Evolutionary conservation across 192 early-diverging fungal species (phyloP).

Genomic region (Gryganskiella cystojenkinii): DNA sequence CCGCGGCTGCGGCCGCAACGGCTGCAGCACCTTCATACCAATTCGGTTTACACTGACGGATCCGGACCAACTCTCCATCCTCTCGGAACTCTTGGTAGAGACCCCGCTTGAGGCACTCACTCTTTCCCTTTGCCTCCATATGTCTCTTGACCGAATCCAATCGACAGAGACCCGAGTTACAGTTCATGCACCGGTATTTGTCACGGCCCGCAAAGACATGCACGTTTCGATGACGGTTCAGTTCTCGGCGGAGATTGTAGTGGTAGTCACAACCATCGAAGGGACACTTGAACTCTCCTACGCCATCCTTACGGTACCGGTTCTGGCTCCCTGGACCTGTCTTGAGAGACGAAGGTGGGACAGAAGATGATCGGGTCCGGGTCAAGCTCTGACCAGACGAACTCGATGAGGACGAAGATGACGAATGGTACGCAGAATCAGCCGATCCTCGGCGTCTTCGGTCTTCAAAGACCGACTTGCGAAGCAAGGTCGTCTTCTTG

Average conservation of each 20-base stretch:
- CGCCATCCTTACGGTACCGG: constrained; percentile 27
- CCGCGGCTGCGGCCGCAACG: neutral
- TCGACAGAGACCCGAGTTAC: constrained; percentile 35
- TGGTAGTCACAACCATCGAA: constrained; percentile 28
- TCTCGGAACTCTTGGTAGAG: constrained; percentile 36
- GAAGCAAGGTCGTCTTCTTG: no score
- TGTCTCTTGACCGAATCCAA: constrained; percentile 49
- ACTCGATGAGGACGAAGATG: constrained; percentile 10
- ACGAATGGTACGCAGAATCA: neutral
- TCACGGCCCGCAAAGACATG: constrained; percentile 42
- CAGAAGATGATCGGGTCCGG: neutral
- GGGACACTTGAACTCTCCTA: constrained; percentile 27
- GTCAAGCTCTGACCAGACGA: neutral
- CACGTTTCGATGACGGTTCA: constrained; percentile 38
- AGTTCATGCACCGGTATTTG: constrained; percentile 43
- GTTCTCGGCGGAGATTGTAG: constrained; percentile 39
- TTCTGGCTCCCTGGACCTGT: neutral
- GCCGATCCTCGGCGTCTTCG: neutral
- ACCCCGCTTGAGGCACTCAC: constrained; percentile 27
- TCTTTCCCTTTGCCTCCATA: constrained; percentile 53
- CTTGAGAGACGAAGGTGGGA: no score
- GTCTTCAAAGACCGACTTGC: neutral
- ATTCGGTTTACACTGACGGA: constrained; percentile 29
- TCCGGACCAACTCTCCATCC: constrained; percentile 12
- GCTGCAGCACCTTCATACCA: constrained; percentile 39